Evolutionary conservation across 371 early-diverging fungal genomes (phyloP), one percentile per base, ranked within the genome.

Genomic region (Syncephalis plumigaleata): DNA sequence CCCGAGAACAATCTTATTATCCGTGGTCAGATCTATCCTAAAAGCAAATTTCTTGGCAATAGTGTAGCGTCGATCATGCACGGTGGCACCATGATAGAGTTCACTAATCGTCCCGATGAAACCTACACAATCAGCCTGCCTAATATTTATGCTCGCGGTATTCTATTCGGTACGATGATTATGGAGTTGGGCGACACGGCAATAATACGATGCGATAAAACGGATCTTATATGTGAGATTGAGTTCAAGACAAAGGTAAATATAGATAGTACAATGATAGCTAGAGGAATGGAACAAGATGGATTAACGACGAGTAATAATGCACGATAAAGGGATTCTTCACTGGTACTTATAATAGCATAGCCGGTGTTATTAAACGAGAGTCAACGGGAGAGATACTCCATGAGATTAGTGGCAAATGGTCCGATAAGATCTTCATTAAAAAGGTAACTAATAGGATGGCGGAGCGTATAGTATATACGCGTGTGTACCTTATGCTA

Each of bases 201-300:
- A 0, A 64, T 66, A 0, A 72, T 94, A 3, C 64, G 60, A 37
- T 93, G 94, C 55, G 60, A 64, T 18, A 64, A 80, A 51, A 72
- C 67, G 47, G 89, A 81, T 53, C 65, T 91, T 48, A 49, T 75
- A 22, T 84, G 83, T 50, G 74, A 77, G 42, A 61, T 92, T 22
- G 93, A 94, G 45, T 95, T 94, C 60, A 86, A 87, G 62, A 81
- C 84, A 47, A 89, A 91, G 77, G 93, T 86, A 66, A n/a, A 27
- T 44, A 23, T 36, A 49, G 58, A 47, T 61, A 50, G 52, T 21
- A 22, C 48, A 17, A 46, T 20, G 11, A 36, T 13, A 27, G n/a
- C n/a, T n/a, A n/a, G n/a, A n/a, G n/a, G n/a, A 21, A 23, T 25
- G 22, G 16, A 42, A n/a, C 25, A 21, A 7, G 18, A 44, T 5